Evolutionary conservation across 106 monocot species (phyloP), one percentile per base, ranked within the genome.

Genomic region (Dendrobium nobile): DNA sequence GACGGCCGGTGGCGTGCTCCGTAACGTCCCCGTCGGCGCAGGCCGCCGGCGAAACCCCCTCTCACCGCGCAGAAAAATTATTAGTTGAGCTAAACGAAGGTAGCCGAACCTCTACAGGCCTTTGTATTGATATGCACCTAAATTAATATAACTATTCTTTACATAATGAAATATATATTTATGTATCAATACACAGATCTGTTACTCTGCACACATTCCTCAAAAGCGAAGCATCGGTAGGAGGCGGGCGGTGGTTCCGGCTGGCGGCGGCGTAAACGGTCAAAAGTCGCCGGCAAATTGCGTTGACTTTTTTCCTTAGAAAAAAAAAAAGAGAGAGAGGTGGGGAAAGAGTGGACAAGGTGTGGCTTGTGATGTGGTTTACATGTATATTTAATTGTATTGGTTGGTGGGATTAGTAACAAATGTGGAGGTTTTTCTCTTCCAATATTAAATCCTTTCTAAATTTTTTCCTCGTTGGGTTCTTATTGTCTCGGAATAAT

Each of bases 1-100:
- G 88, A 91, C 91, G 20, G 88, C 88, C 51, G 91, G 91, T 65
- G 91, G 91, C 41, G 72, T 84, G 3, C 84, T 88, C 75, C 86
- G 91, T 37, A 88, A 86, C 67, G 88, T 91, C 19, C 86, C 91
- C 9, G 55, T 84, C 65, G 91, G 74, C 41, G 74, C 74, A 43
- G 43, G 42, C 17, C 74, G 74, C 42, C 74, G 74, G 41, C 41
- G 74, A 24, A 41, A 74, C 20, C 74, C 27, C 8, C 74, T 74
- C 20, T 74, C 74, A 18, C 28, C 74, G 2, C 74, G 42, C 74
- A 37, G 70, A 37, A 61, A 61, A 61, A n/a, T 22, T 61, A 22
- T 61, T 22, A 61, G 61, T 22, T 61, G 10, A 51, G 51, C 51
- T 51, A 51, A 13, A 13, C 13, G 51, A 51, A 51, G 51, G 51